Base-by-base conservation (phyloP, 371 early-diverging fungal genomes). In the Mucor velutinosus region DNA sequence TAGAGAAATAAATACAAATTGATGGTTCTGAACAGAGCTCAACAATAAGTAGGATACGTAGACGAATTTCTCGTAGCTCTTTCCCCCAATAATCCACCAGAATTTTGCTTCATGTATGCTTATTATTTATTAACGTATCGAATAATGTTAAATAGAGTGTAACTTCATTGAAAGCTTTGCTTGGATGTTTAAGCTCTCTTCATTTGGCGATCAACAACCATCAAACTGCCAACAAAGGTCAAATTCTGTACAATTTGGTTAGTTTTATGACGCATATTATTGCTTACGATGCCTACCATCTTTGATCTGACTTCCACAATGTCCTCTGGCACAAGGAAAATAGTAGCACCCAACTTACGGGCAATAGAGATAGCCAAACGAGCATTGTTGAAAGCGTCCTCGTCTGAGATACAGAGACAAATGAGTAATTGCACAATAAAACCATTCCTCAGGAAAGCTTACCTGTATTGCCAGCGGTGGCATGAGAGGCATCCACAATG, bases 301-400 rank as follows among this genome's bases (percentile, higher is more conserved):
- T 94, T 95, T 67, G 93, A 85, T 79, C 93, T 89, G 59, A 94
- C 94, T 81, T 97, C 97, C 58, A 95, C 91, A 80, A 98, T 97
- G 84, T 98, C 97, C 82, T 98, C 97, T 10, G 97, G 97, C 51
- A 97, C 86, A 60, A 97, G 87, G 84, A 97, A 98, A 73, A 98
- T 97, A 43, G 97, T 95, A n/a, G 98, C 97, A 35, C 98, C 98
- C 62, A 98, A 82, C 81, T 97, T 97, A 78, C 98, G 91, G 11
- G 98, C 98, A 83, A 97, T 94, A 11, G 97, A 97, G 64, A 98
- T 97, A 62, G 97, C 96, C 65, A 97, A 93, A 77, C 94, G 93
- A 63, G 96, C 96, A 74, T 97, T 98, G 73, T 92, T 74, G 83
- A 92, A 91, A 39, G 91, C 89, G 66, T 93, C 93, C n/a, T 97